Base-by-base conservation (phyloP, 2,329 filamentous ascomycete species). In the Pseudocercospora pini-densiflorae region DNA sequence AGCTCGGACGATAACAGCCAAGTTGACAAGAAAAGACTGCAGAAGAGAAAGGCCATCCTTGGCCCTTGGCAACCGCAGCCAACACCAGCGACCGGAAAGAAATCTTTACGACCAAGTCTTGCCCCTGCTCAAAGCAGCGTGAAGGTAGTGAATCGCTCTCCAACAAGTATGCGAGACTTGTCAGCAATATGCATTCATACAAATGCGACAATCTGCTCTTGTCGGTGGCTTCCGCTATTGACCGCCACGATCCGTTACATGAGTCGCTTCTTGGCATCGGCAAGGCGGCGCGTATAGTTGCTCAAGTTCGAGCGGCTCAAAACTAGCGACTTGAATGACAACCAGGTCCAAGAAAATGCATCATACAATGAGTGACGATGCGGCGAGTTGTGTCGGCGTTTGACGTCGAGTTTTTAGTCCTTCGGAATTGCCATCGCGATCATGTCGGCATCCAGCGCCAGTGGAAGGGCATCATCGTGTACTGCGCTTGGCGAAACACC, bases 11-110 rank as follows among this genome's bases (percentile, higher is more conserved):
- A 58, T 7, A 36, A 23, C 29, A 36, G 55, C 55, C 55, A 58
- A 58, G 55, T 58, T 14, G n/a, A 23, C 55, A 43, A 36, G 55
- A 58, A 58, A 58, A 58, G 55, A 58, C 19, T 21, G 55, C 27
- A 40, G 55, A 24, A 58, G 55, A 58, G 55, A 58, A 58, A 14
- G 55, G 55, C 31, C 3, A 43, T 4, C 0, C 55, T 58, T 58
- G 55, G 55, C 55, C 55, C 55, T 58, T 58, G 55, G 55, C 55
- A 55, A 29, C 5, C 16, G 51, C 12, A 55, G 51, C 51, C 33
- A n/a, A 43, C 19, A 16, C 55, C 55, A 58, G 55, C 55, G 2
- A 19, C 55, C 31, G 19, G 33, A 29, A 31, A 19, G 12, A 55
- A 31, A 33, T 16, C 10, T 24, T 21, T 14, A 27, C 47, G 47